These are phyloP conservation scores for Lipomyces spencermartinsiae DNA, from an alignment of 805 yeast genomes.

Conservation along the genomic window DNA sequence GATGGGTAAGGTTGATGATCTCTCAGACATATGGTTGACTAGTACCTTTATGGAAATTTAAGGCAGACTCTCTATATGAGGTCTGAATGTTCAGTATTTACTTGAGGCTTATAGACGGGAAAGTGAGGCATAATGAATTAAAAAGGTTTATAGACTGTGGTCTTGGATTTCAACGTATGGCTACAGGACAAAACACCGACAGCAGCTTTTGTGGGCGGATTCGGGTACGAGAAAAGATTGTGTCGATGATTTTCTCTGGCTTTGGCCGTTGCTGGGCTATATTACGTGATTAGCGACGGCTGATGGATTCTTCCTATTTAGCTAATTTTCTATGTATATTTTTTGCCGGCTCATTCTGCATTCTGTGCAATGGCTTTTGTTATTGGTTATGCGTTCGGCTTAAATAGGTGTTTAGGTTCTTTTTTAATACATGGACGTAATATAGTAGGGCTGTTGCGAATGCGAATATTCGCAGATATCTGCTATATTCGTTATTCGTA, in stretches of 20 bases:
- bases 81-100: not conserved
- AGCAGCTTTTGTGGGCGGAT: too few relatives aligned
- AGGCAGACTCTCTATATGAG: not conserved
- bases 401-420: not conserved
- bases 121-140: not conserved
- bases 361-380: not conserved
- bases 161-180: not conserved
- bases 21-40: constrained; percentile 30
- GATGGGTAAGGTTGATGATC: constrained; percentile 15
- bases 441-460: too few relatives aligned
- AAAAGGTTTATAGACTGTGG: not conserved
- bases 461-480: too few relatives aligned
- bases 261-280: too few relatives aligned
- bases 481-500: too few relatives aligned
- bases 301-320: not conserved
- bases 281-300: not conserved
- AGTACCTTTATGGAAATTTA: constrained; percentile 21
- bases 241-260: not conserved
- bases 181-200: too few relatives aligned
- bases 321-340: not conserved
- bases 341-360: too few relatives aligned
- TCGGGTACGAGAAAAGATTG: not conserved
- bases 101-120: not conserved
- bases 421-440: too few relatives aligned
- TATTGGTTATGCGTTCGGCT: not conserved